These are phyloP conservation scores for Jaminaea rosea DNA, from an alignment of 1,284 basidiomycete species.

Conservation along the genomic window DNA sequence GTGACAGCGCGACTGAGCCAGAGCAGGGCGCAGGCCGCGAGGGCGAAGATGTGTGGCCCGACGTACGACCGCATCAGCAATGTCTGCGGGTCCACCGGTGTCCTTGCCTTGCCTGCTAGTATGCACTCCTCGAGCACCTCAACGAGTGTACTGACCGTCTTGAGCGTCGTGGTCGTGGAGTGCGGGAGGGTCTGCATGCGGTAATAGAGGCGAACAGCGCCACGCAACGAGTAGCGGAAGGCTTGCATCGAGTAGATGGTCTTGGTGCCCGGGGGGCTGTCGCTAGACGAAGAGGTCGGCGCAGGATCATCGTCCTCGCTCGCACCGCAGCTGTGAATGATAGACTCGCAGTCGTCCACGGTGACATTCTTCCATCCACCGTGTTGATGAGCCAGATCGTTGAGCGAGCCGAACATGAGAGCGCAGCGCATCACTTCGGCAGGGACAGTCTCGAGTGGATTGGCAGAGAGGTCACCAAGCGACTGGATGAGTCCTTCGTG, in stretches of 20 bases:
- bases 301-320: neutral
- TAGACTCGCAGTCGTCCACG: neutral
- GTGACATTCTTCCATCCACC: neutral
- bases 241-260: neutral
- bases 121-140: conserved; percentile 1
- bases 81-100: neutral
- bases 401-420: neutral
- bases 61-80: neutral
- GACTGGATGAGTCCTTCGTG: neutral
- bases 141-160: neutral
- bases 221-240: conserved; percentile 1
- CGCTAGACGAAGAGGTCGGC: neutral
- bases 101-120: neutral
- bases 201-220: neutral
- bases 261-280: neutral
- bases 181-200: neutral
- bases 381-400: neutral
- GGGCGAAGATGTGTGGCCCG: neutral
- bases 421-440: neutral
- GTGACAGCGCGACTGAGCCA: conserved; percentile 1
- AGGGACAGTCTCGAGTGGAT: neutral
- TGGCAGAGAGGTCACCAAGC: neutral
- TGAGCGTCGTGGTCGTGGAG: neutral
- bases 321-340: neutral
- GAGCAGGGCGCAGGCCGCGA: neutral